Evolutionary conservation across 2,329 filamentous ascomycete species (phyloP).

Genomic region (Didymosphaeria variabile): DNA sequence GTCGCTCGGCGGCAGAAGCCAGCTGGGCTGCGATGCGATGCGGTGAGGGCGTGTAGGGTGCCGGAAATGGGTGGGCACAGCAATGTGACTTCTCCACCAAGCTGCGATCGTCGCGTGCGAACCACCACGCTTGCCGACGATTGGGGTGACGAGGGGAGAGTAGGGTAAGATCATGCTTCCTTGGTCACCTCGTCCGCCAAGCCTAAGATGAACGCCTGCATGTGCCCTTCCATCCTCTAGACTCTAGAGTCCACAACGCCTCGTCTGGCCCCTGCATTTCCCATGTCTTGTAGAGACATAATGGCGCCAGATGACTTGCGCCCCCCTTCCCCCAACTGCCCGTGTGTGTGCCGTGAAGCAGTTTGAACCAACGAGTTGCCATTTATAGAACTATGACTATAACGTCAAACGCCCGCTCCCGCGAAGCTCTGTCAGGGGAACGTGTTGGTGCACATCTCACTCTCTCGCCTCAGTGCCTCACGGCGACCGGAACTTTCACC

Average conservation of each 20-base stretch:
- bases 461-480: slow-evolving; percentile 1
- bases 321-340: not conserved
- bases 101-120: slow-evolving; percentile 19
- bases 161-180: slow-evolving; percentile 8
- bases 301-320: slow-evolving; percentile 19
- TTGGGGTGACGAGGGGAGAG: slow-evolving; percentile 21
- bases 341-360: slow-evolving; percentile 11
- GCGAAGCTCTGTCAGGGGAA: not conserved
- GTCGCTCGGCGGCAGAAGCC: slow-evolving; percentile 18
- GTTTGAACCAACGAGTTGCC: slow-evolving; percentile 16
- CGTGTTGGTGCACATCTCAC: not conserved
- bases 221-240: slow-evolving; percentile 10
- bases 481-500: not conserved
- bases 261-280: slow-evolving; percentile 12
- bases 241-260: not conserved
- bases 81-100: not conserved
- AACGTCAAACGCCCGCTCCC: slow-evolving; percentile 32
- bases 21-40: not conserved
- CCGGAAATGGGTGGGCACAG: slow-evolving; percentile 5
- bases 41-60: slow-evolving; percentile 6
- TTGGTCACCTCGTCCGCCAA: slow-evolving; percentile 13
- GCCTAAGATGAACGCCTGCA: slow-evolving; percentile 9
- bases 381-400: slow-evolving; percentile 28
- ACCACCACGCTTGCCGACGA: slow-evolving; percentile 12
- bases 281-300: slow-evolving; percentile 1